Conservation (phyloP, 352 stramenopile genomes). For the Phytophthora hybrid region DNA sequence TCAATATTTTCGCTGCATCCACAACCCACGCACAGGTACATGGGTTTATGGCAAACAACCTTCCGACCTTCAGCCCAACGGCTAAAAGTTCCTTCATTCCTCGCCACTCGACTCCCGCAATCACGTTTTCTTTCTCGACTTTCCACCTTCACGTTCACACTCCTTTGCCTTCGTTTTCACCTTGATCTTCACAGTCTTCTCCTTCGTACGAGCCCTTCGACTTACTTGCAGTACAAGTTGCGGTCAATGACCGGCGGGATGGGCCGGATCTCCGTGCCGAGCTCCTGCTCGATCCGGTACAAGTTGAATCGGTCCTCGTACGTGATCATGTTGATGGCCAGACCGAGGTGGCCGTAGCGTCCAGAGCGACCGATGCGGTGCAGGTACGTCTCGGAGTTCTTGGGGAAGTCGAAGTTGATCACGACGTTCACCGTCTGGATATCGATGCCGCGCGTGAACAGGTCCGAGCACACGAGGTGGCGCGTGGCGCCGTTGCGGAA, state of each 20-base stretch:
- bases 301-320: constrained; percentile 98
- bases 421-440: constrained; percentile 99
- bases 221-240: constrained; percentile 97
- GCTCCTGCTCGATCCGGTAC: constrained; percentile 98
- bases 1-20: not conserved
- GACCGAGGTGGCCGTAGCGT: constrained; percentile 98
- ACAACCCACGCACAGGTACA: not conserved
- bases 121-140: constrained; percentile 23
- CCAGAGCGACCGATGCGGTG: constrained; percentile 99
- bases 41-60: not conserved
- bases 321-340: constrained; percentile 99
- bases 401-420: constrained; percentile 99
- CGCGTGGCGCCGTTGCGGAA: constrained; percentile 98
- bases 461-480: constrained; percentile 98
- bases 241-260: constrained; percentile 99
- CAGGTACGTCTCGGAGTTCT: constrained; percentile 99
- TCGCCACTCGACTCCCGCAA: not conserved
- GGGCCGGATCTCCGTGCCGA: constrained; percentile 99
- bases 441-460: constrained; percentile 99
- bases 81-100: constrained; percentile 10
- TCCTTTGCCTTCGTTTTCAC: constrained; percentile 22
- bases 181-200: constrained; percentile 5
- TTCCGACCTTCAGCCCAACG: not conserved
- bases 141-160: constrained; percentile 24
- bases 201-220: not conserved